phyloP scores from a whole-genome alignment of 2,329 filamentous ascomycete species.

The Parastagonospora nodorum region DNA sequence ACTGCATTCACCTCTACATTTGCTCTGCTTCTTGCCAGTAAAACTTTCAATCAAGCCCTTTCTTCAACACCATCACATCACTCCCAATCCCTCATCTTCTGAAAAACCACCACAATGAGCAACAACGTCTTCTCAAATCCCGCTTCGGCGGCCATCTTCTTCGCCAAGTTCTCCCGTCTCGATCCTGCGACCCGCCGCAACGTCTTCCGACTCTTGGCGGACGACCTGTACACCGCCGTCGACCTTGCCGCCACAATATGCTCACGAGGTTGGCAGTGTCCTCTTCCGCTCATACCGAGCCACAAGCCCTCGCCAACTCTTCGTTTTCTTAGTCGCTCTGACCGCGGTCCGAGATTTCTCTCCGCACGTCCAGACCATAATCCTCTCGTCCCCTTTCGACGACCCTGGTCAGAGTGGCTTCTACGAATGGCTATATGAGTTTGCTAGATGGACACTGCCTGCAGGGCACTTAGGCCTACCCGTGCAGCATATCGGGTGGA shows the following conservation, averaged over 20 bases:
- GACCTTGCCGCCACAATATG: not conserved
- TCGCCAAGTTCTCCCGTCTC: not conserved
- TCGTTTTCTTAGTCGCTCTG: not conserved
- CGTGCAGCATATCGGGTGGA: not conserved
- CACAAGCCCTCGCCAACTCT: not conserved
- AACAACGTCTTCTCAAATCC: not conserved
- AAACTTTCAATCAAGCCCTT: no score
- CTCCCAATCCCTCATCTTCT: not conserved
- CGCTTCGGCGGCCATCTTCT: not conserved
- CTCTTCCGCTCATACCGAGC: not conserved
- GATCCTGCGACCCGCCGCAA: not conserved
- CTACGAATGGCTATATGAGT: not conserved
- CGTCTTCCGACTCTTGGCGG: not conserved
- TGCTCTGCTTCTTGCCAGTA: no score
- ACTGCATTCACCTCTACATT: no score
- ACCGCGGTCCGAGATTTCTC: not conserved
- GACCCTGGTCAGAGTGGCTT: not conserved
- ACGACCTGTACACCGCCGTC: not conserved
- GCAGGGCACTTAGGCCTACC: not conserved
- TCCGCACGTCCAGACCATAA: not conserved
- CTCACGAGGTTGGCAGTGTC: not conserved
- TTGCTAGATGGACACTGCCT: not conserved
- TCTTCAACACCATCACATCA: not conserved
- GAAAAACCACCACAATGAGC: not conserved
- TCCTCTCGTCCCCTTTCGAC: not conserved